Conservation (phyloP, 1,139 yeast genomes). For the Eremothecium gossypii region DNA sequence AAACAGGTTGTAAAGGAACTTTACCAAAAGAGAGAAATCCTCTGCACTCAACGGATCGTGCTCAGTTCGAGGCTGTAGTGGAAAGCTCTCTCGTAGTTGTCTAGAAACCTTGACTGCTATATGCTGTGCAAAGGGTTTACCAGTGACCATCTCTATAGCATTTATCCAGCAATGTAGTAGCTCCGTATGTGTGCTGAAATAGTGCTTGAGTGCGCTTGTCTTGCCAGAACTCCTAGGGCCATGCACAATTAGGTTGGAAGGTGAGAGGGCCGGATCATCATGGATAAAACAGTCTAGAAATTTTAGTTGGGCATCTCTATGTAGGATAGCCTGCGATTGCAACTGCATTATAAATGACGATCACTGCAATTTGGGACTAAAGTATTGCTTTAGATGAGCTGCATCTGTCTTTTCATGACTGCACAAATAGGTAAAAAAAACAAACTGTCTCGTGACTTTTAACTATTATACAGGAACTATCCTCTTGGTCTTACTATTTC, state of each 20-base stretch:
- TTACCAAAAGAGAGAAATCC: conserved; percentile 22
- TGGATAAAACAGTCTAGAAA: conserved; percentile 17
- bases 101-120: conserved; percentile 20
- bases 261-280: conserved; percentile 16
- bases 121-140: conserved; percentile 28
- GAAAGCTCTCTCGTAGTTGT: conserved; percentile 13
- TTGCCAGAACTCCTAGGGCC: conserved; percentile 27
- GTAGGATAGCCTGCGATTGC: conserved; percentile 10
- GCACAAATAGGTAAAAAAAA: too few species aligned
- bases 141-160: conserved; percentile 25
- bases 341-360: too few species aligned
- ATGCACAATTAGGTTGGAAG: conserved; percentile 22
- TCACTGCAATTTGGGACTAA: too few species aligned
- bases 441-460: too few species aligned
- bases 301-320: conserved; percentile 21
- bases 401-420: too few species aligned
- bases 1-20: conserved; percentile 17
- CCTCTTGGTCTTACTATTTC: too few species aligned
- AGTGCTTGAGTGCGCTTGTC: conserved; percentile 16
- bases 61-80: conserved; percentile 11
- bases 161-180: conserved; percentile 17
- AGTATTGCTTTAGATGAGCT: too few species aligned
- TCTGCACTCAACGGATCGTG: conserved; percentile 27
- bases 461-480: too few species aligned
- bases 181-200: conserved; percentile 13